These are phyloP conservation scores for Coniochaeta sp. DNA, from an alignment of 2,329 filamentous ascomycete species.

Conservation along the genomic window DNA sequence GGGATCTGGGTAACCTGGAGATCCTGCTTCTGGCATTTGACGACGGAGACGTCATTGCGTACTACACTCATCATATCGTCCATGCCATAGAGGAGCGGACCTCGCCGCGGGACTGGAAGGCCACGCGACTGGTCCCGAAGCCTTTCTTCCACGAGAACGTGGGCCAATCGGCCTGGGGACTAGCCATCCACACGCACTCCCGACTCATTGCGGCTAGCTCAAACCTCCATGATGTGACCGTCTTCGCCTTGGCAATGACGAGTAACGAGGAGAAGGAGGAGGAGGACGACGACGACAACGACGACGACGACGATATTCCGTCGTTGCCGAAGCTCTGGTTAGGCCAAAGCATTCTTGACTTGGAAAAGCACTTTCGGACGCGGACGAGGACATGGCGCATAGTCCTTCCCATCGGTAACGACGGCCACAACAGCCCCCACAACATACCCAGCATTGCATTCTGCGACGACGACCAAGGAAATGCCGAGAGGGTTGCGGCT, in stretches of 20 bases:
- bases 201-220: constrained; percentile 80
- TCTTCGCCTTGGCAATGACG: constrained; percentile 40
- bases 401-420: constrained; percentile 30
- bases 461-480: constrained; percentile 34
- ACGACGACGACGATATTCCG: constrained; percentile 5
- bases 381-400: constrained; percentile 44
- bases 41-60: constrained; percentile 68
- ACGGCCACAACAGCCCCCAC: constrained; percentile 40
- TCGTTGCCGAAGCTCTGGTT: constrained; percentile 12
- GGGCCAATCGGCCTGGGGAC: constrained; percentile 75
- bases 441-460: constrained; percentile 51
- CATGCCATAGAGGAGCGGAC: constrained; percentile 27
- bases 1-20: constrained; percentile 63
- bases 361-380: constrained; percentile 27
- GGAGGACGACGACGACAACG: background rate
- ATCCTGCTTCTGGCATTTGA: constrained; percentile 62
- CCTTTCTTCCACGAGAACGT: constrained; percentile 73
- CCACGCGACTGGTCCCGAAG: constrained; percentile 5
- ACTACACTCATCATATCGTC: constrained; percentile 51
- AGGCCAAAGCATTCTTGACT: constrained; percentile 9
- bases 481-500: constrained; percentile 42
- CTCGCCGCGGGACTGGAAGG: constrained; percentile 8
- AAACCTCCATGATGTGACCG: constrained; percentile 54
- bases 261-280: constrained; percentile 2
- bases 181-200: constrained; percentile 74